Evolutionary conservation across 345 rosid genomes (phyloP).

Genomic region (Gynandropsis gynandra): DNA sequence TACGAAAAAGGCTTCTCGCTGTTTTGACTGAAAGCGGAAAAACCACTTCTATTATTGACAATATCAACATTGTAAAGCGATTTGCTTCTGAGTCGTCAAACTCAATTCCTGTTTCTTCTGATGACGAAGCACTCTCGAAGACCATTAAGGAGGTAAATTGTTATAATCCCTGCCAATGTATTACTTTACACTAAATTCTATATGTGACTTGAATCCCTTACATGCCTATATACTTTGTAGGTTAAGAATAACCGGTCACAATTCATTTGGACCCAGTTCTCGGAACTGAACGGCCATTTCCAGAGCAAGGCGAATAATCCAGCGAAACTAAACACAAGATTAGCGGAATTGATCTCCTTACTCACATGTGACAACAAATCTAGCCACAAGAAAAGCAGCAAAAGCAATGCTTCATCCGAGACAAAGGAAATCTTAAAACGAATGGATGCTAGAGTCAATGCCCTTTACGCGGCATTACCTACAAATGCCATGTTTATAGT

Average conservation of each 20-base stretch:
- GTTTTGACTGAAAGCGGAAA: constrained; percentile 63
- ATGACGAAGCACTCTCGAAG: constrained; percentile 71
- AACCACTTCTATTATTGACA: constrained; percentile 68
- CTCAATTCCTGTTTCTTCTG: constrained; percentile 73
- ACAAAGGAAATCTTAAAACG: constrained; percentile 52
- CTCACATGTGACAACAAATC: constrained; percentile 58
- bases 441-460: constrained; percentile 46
- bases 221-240: constrained; percentile 32
- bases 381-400: constrained; percentile 32
- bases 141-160: constrained; percentile 66
- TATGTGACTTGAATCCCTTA: neutral
- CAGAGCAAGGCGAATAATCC: constrained; percentile 59
- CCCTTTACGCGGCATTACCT: constrained; percentile 54
- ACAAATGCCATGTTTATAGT: constrained; percentile 76
- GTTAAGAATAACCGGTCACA: constrained; percentile 58
- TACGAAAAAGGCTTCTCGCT: constrained; percentile 56
- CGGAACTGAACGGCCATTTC: constrained; percentile 63
- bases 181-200: neutral
- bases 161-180: constrained; percentile 5
- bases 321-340: constrained; percentile 49
- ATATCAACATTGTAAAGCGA: constrained; percentile 55
- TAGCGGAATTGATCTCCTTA: constrained; percentile 72
- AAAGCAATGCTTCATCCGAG: constrained; percentile 40
- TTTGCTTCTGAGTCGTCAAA: constrained; percentile 69
- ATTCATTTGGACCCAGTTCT: constrained; percentile 84